Conservation (phyloP, 1,284 basidiomycete genomes). For the Bondarzewia mesenterica region DNA sequence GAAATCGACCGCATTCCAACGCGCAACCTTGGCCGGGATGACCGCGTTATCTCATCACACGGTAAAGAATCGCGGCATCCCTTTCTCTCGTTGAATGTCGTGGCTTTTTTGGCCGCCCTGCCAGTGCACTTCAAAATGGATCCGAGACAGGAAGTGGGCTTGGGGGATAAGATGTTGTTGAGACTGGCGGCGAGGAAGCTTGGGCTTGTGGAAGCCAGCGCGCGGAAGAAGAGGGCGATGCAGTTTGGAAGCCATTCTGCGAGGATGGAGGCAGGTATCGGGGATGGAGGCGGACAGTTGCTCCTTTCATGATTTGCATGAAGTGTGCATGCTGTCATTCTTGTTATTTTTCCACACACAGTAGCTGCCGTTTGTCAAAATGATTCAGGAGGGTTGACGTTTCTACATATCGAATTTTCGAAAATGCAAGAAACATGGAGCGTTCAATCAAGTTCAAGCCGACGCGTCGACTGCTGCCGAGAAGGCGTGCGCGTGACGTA, state of each 20-base stretch:
- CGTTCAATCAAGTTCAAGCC: too few relatives aligned
- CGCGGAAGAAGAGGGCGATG: slow-evolving; percentile 87
- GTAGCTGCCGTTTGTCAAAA: too few relatives aligned
- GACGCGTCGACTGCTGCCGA: neutral
- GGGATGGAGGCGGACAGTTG: slow-evolving; percentile 46
- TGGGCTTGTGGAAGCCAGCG: slow-evolving; percentile 63
- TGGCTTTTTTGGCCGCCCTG: slow-evolving; percentile 64
- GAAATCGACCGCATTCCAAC: slow-evolving; percentile 88
- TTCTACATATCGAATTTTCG: too few relatives aligned
- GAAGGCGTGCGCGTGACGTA: neutral
- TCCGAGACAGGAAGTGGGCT: slow-evolving; percentile 53
- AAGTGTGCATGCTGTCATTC: neutral
- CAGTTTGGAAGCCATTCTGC: slow-evolving; percentile 95
- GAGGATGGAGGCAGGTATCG: slow-evolving; percentile 64
- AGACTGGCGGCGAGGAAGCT: slow-evolving; percentile 60
- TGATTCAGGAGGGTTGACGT: too few relatives aligned
- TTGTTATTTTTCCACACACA: too few relatives aligned
- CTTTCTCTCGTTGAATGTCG: slow-evolving; percentile 76
- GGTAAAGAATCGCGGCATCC: slow-evolving; percentile 90
- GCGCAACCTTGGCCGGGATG: slow-evolving; percentile 90
- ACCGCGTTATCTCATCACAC: slow-evolving; percentile 83
- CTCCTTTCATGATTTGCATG: slow-evolving; percentile 15
- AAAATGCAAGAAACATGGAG: too few relatives aligned
- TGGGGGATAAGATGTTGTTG: slow-evolving; percentile 86
- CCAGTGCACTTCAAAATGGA: slow-evolving; percentile 81